Evolutionary conservation across 768 basidiomycete species (phyloP), one percentile per base, ranked within the genome.

Genomic region (Hysterangium stoloniferum): DNA sequence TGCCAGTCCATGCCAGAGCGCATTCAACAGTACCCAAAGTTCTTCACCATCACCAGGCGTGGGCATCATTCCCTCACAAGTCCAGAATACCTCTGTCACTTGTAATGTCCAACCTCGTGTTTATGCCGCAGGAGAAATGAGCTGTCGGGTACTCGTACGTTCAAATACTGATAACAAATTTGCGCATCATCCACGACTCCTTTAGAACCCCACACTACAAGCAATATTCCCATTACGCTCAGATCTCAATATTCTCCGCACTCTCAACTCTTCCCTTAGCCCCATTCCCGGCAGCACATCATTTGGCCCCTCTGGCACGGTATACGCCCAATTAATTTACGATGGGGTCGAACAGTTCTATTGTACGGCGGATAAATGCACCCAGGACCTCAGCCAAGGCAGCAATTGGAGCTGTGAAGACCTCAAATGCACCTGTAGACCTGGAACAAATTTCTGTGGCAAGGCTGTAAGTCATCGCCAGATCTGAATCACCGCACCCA

Each of bases 321-420:
- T 75, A n/a, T 81, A 74, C 53, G 82, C 82, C 0, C 85, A 89
- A 56, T 68, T 91, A 4, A 81, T 84, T 64, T 91, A 89, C 62
- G 72, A 71, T n/a, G 82, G 86, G 8, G 78, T 82, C 28, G 88
- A 93, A 61, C 91, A 96, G 60, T 97, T 97, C 68, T 86, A 77
- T 63, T 97, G 94, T 62, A 54, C 67, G 8, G 89, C 90, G 0
- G 70, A 78, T 55, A 69, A 73, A 5, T 96, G 94, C 68, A 66
- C 62, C 0, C 91, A 95, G 65, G 67, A 70, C 13, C 63, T 77
- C 19, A 64, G 66, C 7, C 40, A 53, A 56, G 70, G 68, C 1
- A 69, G 75, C 3, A 69, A 74, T 45, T 96, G 84, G 84, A 69
- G 68, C 15, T 97, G 94, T 56, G 71, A 78, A 38, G 76, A 80